Conservation (phyloP, 257 asterid genomes). For the Solanum gracilifrons region DNA sequence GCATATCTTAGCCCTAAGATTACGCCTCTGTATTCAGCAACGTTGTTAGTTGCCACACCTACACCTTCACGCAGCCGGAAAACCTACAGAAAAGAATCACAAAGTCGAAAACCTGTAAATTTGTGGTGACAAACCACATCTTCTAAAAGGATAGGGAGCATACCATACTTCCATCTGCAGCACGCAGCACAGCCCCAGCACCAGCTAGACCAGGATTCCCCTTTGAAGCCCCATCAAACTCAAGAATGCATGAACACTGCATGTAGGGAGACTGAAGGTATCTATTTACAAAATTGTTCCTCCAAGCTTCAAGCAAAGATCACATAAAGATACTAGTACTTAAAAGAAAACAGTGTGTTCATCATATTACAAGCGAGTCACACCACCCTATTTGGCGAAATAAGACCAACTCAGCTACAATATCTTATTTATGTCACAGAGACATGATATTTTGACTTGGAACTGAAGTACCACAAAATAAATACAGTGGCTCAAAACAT, state of each 20-base stretch:
- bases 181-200: slow-evolving; percentile 82
- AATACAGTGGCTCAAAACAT: neutral
- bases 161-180: slow-evolving; percentile 89
- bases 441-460: neutral
- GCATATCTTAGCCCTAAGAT: slow-evolving; percentile 90
- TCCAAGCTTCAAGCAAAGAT: neutral
- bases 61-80: slow-evolving; percentile 85
- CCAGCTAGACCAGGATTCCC: slow-evolving; percentile 98
- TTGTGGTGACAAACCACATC: neutral
- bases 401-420: neutral
- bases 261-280: slow-evolving; percentile 17
- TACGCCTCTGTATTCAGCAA: slow-evolving; percentile 81
- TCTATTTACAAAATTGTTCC: neutral
- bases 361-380: neutral
- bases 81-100: slow-evolving; percentile 34
- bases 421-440: neutral
- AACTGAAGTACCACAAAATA: neutral
- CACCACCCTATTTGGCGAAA: neutral
- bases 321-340: neutral
- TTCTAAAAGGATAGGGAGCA: neutral
- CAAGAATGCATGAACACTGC: slow-evolving; percentile 72
- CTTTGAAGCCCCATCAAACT: slow-evolving; percentile 95
- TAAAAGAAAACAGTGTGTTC: neutral
- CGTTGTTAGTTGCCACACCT: slow-evolving; percentile 90
- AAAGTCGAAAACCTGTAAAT: neutral